Base-by-base conservation (phyloP, 345 rosid species). In the Eucalyptus sideroxylon region DNA sequence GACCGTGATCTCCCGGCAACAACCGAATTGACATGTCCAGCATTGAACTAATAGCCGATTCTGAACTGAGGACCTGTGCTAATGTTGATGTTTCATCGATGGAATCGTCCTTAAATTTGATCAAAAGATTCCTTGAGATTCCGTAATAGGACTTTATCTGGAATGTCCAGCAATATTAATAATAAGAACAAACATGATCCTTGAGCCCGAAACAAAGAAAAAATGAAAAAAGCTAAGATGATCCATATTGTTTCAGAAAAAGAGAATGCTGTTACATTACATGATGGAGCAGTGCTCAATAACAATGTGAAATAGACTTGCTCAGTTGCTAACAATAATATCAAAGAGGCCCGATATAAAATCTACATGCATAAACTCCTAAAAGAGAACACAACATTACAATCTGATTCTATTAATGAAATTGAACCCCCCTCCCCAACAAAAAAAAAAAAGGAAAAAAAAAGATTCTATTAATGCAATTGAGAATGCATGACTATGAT, bases 61-160 rank as follows among this genome's bases (percentile, higher is more conserved):
- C 98, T 87, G 98, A 96, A 90, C 99, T 96, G 83, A 98, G 98
- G 69, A 96, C 95, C 91, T 95, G 95, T 90, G 99, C 99, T 90
- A 98, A 93, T 21, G 93, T 91, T 88, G 98, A 88, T 60, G 99
- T 98, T 93, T 97, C 99, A 92, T 98, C 99, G 65, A 98, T 96
- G 51, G 93, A 44, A 90, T 98, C 99, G 49, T 97, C 99, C 93
- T 94, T 93, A 90, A 98, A 97, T 94, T 95, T 96, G 92, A 98
- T 91, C 90, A 98, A 95, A 91, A 97, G 97, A 89, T 98, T 98
- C 92, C 97, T 96, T 3, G 99, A 98, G 88, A 98, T 92, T 53
- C 99, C 99, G 10, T 97, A 97, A 92, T 98, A 98, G 67, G 99
- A 96, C 93, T 93, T 98, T 91, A 98, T 93, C 99, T 98, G 98